Conservation (phyloP, 768 basidiomycete species). For the Royoungia palumana region DNA sequence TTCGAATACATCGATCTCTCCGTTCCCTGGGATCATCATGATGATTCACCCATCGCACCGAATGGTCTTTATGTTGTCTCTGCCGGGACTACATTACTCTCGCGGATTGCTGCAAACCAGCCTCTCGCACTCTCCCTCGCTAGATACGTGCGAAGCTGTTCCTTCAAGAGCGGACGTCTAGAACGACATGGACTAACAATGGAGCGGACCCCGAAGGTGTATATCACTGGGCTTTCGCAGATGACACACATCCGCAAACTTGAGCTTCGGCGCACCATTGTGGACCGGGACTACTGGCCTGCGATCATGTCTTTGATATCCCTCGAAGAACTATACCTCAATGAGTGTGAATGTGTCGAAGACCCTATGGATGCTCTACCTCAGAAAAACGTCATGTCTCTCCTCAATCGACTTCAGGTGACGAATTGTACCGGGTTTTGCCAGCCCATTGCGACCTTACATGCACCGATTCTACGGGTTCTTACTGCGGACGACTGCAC, state of each 20-base stretch:
- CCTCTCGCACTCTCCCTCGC: constrained; percentile 31
- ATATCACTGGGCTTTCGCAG: constrained; percentile 2
- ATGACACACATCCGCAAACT: constrained; percentile 20
- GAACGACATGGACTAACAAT: neutral
- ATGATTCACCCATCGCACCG: neutral
- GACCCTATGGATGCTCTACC: neutral
- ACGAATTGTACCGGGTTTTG: fast-evolving
- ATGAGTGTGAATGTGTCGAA: neutral
- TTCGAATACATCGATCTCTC: constrained; percentile 36
- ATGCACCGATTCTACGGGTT: neutral
- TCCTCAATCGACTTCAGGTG: constrained; percentile 5
- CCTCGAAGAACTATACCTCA: constrained; percentile 19
- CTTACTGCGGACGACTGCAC: neutral
- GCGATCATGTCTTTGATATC: constrained; percentile 4
- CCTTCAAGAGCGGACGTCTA: constrained; percentile 1
- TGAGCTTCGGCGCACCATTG: constrained; percentile 1
- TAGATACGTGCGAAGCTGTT: constrained; percentile 25
- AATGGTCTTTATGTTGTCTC: neutral
- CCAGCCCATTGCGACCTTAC: neutral
- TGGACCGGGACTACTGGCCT: constrained; percentile 14
- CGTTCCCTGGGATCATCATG: constrained; percentile 18
- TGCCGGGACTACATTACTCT: constrained; percentile 23
- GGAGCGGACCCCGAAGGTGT: neutral
- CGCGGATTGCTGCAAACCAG: constrained; percentile 23
- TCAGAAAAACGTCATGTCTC: neutral